Evolutionary conservation across 164 flowering plant species (phyloP).

Genomic region (Magnolia sinica): DNA sequence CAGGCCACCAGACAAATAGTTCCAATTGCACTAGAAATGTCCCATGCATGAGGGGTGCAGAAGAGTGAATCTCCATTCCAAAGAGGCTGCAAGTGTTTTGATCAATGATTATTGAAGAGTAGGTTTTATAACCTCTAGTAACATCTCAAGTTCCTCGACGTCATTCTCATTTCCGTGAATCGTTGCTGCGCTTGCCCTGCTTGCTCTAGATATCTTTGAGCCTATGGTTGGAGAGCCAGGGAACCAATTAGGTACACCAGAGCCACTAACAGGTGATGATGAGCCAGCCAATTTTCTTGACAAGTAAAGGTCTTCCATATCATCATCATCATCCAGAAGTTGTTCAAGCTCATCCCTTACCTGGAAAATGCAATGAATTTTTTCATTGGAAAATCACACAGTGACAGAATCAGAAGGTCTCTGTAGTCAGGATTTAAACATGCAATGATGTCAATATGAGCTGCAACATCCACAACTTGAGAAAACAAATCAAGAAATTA

Average conservation of each 20-base stretch:
- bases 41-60: too few species aligned
- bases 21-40: background rate
- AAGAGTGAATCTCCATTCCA: background rate
- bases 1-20: background rate
- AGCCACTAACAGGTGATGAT: conserved; percentile 65
- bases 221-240: conserved; percentile 70
- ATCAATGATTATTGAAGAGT: background rate
- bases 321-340: conserved; percentile 92
- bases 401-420: too few species aligned
- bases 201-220: conserved; percentile 78
- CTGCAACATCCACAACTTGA: background rate
- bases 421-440: background rate
- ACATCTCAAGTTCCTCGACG: conserved; percentile 96
- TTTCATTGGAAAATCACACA: background rate
- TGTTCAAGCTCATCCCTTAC: conserved; percentile 98
- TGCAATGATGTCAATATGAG: background rate
- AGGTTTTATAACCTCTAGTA: conserved; percentile 63
- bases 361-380: conserved; percentile 25
- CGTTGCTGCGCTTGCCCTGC: conserved; percentile 68
- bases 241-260: conserved; percentile 59
- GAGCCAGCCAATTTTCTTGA: conserved; percentile 68
- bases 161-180: conserved; percentile 83
- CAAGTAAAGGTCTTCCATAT: conserved; percentile 93
- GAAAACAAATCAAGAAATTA: background rate
- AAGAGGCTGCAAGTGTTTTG: background rate